Evolutionary conservation across 257 asterid genomes (phyloP).

Genomic region (Craterostigma plantagineum): DNA sequence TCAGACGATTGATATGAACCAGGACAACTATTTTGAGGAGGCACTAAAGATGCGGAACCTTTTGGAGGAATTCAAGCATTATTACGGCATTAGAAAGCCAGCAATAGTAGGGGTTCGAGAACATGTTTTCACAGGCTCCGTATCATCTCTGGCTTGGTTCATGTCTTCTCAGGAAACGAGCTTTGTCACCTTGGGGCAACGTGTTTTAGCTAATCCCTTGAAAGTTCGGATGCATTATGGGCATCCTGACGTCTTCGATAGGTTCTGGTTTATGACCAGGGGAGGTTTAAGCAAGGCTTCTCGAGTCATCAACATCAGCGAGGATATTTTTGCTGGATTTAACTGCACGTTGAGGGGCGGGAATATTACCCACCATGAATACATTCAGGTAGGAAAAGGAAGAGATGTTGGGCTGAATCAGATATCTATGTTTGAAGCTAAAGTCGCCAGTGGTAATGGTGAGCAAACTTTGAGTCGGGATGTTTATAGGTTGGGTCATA

Average conservation of each 20-base stretch:
- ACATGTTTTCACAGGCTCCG: conserved; percentile 91
- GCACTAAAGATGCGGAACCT: conserved; percentile 96
- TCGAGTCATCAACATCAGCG: conserved; percentile 87
- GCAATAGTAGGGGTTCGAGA: conserved; percentile 92
- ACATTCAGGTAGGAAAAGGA: conserved; percentile 98
- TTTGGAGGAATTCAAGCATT: conserved; percentile 65
- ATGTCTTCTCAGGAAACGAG: conserved; percentile 98
- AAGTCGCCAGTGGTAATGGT: conserved; percentile 97
- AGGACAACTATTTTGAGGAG: conserved; percentile 96
- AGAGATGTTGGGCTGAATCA: conserved; percentile 97
- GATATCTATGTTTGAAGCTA: conserved; percentile 93
- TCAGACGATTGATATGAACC: conserved; percentile 98
- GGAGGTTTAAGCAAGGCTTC: conserved; percentile 99
- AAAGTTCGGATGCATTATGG: conserved; percentile 98
- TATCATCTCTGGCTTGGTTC: conserved; percentile 98
- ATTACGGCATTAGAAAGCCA: conserved; percentile 87
- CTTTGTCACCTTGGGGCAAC: conserved; percentile 97
- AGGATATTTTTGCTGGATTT: conserved; percentile 98
- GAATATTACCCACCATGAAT: conserved; percentile 90
- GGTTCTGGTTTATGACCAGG: conserved; percentile 96
- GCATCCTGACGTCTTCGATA: conserved; percentile 94
- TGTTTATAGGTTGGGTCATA: conserved; percentile 90
- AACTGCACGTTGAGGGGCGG: conserved; percentile 98
- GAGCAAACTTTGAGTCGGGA: conserved; percentile 94
- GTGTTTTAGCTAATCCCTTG: conserved; percentile 93